These are phyloP conservation scores for Sugiyamaella grinbergsii DNA, from an alignment of 1,139 yeast genomes.

Conservation along the genomic window DNA sequence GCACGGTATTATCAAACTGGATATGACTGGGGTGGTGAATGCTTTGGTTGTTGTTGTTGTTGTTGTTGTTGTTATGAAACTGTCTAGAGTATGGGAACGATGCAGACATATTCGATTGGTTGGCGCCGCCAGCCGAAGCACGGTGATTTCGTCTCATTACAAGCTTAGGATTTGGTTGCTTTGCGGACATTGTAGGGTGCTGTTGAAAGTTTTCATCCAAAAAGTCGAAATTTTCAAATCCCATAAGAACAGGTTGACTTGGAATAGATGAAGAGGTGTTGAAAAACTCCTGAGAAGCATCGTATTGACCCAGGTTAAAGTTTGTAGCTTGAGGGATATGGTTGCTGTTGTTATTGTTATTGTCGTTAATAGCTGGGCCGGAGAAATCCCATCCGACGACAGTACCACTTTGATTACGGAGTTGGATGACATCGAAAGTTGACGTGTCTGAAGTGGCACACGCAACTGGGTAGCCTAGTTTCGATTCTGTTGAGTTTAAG, in stretches of 20 bases:
- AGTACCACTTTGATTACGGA: constrained; percentile 32
- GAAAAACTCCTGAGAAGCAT: constrained; percentile 3
- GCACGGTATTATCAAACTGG: background rate
- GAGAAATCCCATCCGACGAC: constrained; percentile 30
- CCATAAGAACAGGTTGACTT: background rate
- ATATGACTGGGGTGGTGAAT: background rate
- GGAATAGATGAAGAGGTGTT: background rate
- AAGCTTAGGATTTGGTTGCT: constrained; percentile 7
- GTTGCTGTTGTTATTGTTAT: constrained; percentile 3
- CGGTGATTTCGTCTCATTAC: constrained; percentile 15
- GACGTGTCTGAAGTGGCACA: constrained; percentile 35
- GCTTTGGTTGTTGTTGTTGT: background rate
- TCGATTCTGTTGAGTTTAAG: constrained; percentile 17
- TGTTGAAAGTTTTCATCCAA: background rate
- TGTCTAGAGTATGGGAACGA: constrained; percentile 14
- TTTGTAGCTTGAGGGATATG: too few species aligned
- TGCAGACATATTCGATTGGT: background rate
- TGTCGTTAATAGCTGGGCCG: background rate
- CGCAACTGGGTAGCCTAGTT: constrained; percentile 31
- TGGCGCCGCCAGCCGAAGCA: background rate
- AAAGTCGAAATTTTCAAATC: constrained; percentile 4
- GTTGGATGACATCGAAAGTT: constrained; percentile 32
- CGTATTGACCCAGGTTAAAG: background rate
- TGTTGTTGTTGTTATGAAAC: constrained; percentile 3
- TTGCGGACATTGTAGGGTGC: background rate